Conservation (phyloP, 177 flowering plant genomes). For the Telopea speciosissima region DNA sequence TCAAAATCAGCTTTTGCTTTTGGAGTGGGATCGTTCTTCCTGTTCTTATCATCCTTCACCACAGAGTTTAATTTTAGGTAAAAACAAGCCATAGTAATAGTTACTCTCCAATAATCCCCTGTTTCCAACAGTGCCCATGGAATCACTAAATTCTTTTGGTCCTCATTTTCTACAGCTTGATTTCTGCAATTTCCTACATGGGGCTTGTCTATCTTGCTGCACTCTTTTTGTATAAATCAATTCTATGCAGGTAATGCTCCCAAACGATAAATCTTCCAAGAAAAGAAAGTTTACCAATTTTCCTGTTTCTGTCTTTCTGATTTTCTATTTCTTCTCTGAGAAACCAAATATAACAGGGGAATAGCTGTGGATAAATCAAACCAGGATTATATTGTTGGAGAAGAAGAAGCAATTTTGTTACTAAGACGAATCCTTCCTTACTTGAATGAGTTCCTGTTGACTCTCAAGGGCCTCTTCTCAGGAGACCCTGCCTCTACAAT, state of each 20-base stretch:
- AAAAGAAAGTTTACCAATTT: neutral
- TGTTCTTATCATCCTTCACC: constrained; percentile 68
- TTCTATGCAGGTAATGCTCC: constrained; percentile 54
- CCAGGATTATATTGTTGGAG: constrained; percentile 43
- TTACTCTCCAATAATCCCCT: constrained; percentile 5
- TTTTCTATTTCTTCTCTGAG: neutral
- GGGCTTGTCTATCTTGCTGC: constrained; percentile 77
- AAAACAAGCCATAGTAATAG: neutral
- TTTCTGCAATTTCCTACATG: constrained; percentile 71
- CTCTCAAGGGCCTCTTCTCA: constrained; percentile 61
- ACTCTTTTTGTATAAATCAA: constrained; percentile 58
- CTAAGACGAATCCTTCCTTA: constrained; percentile 64
- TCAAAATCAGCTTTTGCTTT: constrained; percentile 73
- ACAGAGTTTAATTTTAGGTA: constrained; percentile 80
- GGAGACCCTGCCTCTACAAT: constrained; percentile 92
- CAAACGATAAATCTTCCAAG: neutral
- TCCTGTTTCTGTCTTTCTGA: neutral
- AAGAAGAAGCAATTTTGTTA: constrained; percentile 85
- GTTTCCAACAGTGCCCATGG: constrained; percentile 4
- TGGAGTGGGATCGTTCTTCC: constrained; percentile 65
- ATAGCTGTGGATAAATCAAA: constrained; percentile 27
- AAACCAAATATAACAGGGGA: constrained; percentile 33
- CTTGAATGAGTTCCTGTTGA: constrained; percentile 68
- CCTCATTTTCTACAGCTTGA: constrained; percentile 46
- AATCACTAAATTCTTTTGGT: constrained; percentile 6